phyloP scores from a whole-genome alignment of 1,284 basidiomycete genomes.

The Cryptococcus maquisensis region DNA sequence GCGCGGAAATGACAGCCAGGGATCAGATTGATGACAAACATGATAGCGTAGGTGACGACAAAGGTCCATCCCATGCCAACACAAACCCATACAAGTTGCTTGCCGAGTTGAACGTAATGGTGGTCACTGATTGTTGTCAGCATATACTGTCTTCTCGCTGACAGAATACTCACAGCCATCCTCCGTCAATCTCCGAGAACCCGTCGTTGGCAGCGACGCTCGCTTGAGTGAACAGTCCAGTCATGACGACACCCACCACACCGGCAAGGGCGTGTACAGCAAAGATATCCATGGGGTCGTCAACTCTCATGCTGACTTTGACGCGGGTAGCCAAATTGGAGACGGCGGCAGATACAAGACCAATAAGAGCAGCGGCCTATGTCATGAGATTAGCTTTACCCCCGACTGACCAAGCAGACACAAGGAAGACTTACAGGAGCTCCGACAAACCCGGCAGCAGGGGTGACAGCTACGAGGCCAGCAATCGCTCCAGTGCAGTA shows the following conservation, averaged over 20 bases:
- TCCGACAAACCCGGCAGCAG: constrained; percentile 50
- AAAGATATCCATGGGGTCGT: constrained; percentile 62
- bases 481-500: constrained; percentile 68
- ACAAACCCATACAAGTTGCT: constrained; percentile 76
- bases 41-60: constrained; percentile 53
- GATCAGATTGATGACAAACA: constrained; percentile 52
- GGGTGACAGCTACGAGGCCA: constrained; percentile 81
- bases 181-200: constrained; percentile 56
- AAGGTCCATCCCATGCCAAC: constrained; percentile 60
- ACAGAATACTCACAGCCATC: constrained; percentile 57
- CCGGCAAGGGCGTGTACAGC: constrained; percentile 90
- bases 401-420: constrained; percentile 46
- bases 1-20: constrained; percentile 72
- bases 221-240: constrained; percentile 63
- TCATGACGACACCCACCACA: constrained; percentile 69
- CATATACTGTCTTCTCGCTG: neutral
- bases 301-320: constrained; percentile 53
- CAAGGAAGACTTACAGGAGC: constrained; percentile 48
- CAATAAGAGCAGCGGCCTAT: constrained; percentile 63
- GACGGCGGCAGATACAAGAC: constrained; percentile 65
- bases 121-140: constrained; percentile 46
- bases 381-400: neutral
- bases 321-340: constrained; percentile 86
- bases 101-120: constrained; percentile 71
- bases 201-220: constrained; percentile 71